Evolutionary conservation across 495 filamentous ascomycete genomes (phyloP).

Genomic region (Neurospora intermedia): DNA sequence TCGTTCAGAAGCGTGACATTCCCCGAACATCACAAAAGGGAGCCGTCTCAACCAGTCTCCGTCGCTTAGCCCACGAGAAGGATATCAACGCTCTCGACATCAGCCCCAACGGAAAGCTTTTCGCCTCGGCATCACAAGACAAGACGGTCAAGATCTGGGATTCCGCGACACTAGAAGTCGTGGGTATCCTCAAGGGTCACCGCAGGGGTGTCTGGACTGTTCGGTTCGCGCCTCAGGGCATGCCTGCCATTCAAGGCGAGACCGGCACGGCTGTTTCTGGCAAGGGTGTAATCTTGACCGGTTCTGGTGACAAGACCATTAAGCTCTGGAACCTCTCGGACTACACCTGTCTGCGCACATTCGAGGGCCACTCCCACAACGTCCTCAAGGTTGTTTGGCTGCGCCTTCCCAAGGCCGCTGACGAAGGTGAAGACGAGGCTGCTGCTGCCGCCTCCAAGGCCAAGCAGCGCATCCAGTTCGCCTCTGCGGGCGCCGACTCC

Average conservation of each 20-base stretch:
- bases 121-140: conserved; percentile 94
- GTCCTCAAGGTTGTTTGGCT: conserved; percentile 92
- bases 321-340: conserved; percentile 91
- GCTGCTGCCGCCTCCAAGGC: conserved; percentile 9
- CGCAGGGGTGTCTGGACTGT: conserved; percentile 92
- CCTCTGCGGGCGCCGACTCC: conserved; percentile 87
- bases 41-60: conserved; percentile 52
- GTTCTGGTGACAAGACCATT: conserved; percentile 88
- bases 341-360: conserved; percentile 84
- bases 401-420: conserved; percentile 37
- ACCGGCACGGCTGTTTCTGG: conserved; percentile 47
- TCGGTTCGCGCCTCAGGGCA: conserved; percentile 69
- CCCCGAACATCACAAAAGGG: conserved; percentile 31
- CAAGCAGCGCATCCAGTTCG: conserved; percentile 54
- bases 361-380: conserved; percentile 93
- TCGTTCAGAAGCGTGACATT: conserved; percentile 83
- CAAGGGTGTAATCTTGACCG: conserved; percentile 73
- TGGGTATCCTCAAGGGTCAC: conserved; percentile 85
- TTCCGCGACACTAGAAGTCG: conserved; percentile 70
- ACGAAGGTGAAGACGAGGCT: conserved; percentile 20
- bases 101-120: conserved; percentile 55
- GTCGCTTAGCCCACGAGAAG: conserved; percentile 92
- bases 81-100: conserved; percentile 94
- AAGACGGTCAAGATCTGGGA: conserved; percentile 96
- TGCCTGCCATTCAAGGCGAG: conserved; percentile 59